Base-by-base conservation (phyloP, 2,329 filamentous ascomycete genomes). In the Clarireedia paspali region DNA sequence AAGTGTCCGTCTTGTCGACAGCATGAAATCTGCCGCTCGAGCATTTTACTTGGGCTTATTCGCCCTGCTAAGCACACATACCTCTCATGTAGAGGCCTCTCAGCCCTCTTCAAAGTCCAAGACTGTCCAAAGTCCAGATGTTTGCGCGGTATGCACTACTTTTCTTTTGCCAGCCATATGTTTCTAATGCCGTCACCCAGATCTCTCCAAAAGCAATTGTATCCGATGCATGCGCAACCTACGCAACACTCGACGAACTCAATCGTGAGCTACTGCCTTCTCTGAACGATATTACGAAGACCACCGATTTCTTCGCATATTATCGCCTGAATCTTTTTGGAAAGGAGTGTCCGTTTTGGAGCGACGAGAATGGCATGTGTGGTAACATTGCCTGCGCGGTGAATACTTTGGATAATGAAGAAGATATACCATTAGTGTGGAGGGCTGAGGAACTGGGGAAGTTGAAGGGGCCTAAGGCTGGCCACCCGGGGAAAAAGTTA, bases 261-360 rank as follows among this genome's bases (percentile, higher is more conserved):
- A 99, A 97, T 73, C 73, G 78, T 63, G 80, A 83, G 58, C 78
- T 96, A 60, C 85, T 86, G 65, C 88, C 91, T 17, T 81, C 84
- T 52, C 75, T 99, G 63, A 81, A 89, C 66, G 86, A 89, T 55
- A 82, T 99, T 47, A 95, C 90, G 0, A 83, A 83, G 64, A 84
- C 88, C 53, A 95, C 92, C 71, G 94, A 99, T 73, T 99, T 96
- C 80, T 99, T 99, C 74, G 92, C 92, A 53, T 91, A 97, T 73
- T 99, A 97, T 75, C 87, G 94, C 57, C 76, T 99, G 47, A 97
- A 96, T 70, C 80, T 99, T 20, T 99, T 90, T 73, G 88, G 95
- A 72, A 96, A 94, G 72, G 84, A 83, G 73, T 99, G 94, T 68
- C 94, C 94, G 0, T 99, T 97, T 71, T 99, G 94, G 92, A 83